Evolutionary conservation across 257 asterid genomes (phyloP), one percentile per base, ranked within the genome.

Genomic region (Nicotiana otophora): DNA sequence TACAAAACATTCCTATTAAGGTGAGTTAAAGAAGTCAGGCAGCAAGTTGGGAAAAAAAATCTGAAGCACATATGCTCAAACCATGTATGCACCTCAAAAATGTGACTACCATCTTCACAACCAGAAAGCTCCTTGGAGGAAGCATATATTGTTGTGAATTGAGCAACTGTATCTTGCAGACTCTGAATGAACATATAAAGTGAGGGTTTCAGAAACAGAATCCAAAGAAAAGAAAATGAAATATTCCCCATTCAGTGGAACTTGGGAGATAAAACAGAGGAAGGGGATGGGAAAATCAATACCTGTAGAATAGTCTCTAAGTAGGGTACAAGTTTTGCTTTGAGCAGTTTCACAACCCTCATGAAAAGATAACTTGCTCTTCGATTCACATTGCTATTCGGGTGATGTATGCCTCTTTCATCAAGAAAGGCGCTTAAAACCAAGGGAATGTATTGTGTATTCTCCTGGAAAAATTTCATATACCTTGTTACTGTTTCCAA

Each of bases 281-380:
- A 74, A 17, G 64, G 76, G 79, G 79, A 64, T 30, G 26, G 58
- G 46, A 82, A 84, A 82, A 42, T 55, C 17, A 55, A 81, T 90
- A 96, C 99, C 98, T 91, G 98, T 91, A 96, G 89, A 82, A 96
- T 93, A 46, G 90, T 91, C 92, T 96, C 99, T 53, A 94, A 90
- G 88, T 89, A 94, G 68, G 99, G 98, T 70, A 91, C 92, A 79
- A 96, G 98, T 87, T 93, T 92, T 67, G 93, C 86, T 87, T 93
- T 96, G 23, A 96, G 95, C 86, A 92, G 83, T 87, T 90, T 96
- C 88, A 96, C 99, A 86, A 90, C 92, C 91, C 94, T 91, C 98
- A 91, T 92, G 89, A 96, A 94, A 87, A 93, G 98, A 89, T 96
- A 96, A 83, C 98, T 92, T 7, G 98, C 97, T 88, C 99, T 86